A percentile compares a stretch with the other conserved stretches of the same genome.
These are phyloP conservation scores for Chalciporus piperatus DNA, from an alignment of 768 basidiomycete species.

Conservation along the genomic window DNA sequence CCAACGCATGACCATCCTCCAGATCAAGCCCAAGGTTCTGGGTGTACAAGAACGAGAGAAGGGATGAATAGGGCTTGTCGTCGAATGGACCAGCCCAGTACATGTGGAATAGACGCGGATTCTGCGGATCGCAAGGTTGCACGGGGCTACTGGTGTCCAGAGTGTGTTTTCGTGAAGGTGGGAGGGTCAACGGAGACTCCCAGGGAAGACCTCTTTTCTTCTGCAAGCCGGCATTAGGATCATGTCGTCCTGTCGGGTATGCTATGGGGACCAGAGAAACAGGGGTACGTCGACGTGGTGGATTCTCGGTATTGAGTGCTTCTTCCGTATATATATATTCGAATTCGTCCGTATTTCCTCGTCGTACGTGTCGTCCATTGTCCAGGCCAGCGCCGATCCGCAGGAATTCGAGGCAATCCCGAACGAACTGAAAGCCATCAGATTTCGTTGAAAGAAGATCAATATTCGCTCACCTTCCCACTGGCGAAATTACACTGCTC, in stretches of 20 bases:
- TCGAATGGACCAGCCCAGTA: slow-evolving; percentile 98
- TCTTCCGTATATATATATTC: slow-evolving; percentile 76
- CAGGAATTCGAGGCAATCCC: slow-evolving; percentile 90
- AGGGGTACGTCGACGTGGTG: slow-evolving; percentile 5
- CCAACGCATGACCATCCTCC: slow-evolving; percentile 31
- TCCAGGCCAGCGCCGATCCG: slow-evolving; percentile 84
- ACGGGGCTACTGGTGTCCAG: slow-evolving; percentile 35
- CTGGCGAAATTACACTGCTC: slow-evolving; percentile 80
- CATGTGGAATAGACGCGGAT: slow-evolving; percentile 88
- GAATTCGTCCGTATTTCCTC: slow-evolving; percentile 73
- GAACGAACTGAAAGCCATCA: slow-evolving; percentile 65
- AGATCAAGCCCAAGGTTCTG: slow-evolving; percentile 85
- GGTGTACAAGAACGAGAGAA: slow-evolving; percentile 89
- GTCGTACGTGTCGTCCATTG: slow-evolving; percentile 65
- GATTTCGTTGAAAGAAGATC: neutral
- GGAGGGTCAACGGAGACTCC: slow-evolving; percentile 55
- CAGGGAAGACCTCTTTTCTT: slow-evolving; percentile 58
- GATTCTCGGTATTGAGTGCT: slow-evolving; percentile 18
- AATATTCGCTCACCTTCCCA: slow-evolving; percentile 50
- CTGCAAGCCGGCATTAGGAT: slow-evolving; percentile 52
- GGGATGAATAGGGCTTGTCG: slow-evolving; percentile 92
- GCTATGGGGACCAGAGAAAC: slow-evolving; percentile 21
- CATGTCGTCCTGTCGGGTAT: slow-evolving; percentile 31
- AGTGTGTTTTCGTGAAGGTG: slow-evolving; percentile 43
- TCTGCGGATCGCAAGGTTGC: slow-evolving; percentile 65